Evolutionary conservation across 805 yeast species (phyloP).

Genomic region (Huiozyma sinensis): DNA sequence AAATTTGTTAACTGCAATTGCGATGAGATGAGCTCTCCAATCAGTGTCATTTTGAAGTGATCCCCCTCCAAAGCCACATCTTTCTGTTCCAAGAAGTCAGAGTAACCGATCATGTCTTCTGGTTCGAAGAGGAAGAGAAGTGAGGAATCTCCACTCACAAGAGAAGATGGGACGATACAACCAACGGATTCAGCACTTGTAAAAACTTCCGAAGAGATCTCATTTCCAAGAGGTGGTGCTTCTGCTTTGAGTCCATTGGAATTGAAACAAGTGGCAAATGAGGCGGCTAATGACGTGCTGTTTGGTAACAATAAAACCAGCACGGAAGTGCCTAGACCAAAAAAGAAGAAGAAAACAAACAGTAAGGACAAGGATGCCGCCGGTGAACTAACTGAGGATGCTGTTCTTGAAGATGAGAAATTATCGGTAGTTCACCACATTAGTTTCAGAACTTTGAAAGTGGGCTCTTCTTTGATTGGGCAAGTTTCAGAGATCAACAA

Average conservation of each 20-base stretch:
- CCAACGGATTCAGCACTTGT: conserved; percentile 30
- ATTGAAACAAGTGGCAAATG: conserved; percentile 83
- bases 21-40: no score
- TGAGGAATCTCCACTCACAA: conserved; percentile 33
- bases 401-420: conserved; percentile 25
- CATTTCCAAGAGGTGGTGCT: conserved; percentile 94
- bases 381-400: conserved; percentile 8
- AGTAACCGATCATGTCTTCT: conserved; percentile 5
- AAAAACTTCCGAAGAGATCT: conserved; percentile 29
- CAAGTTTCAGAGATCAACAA: conserved; percentile 53
- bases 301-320: conserved; percentile 34
- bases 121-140: conserved; percentile 40
- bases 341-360: conserved; percentile 33
- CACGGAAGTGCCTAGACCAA: conserved; percentile 19
- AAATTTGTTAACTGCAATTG: no score
- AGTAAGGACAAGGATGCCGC: conserved; percentile 17
- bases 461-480: conserved; percentile 71
- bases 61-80: no score
- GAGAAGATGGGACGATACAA: conserved; percentile 32
- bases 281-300: conserved; percentile 80
- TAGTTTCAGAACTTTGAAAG: conserved; percentile 47
- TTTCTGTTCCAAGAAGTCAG: no score
- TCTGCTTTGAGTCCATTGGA: conserved; percentile 81
- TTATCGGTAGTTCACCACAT: conserved; percentile 51
- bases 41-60: no score